Evolutionary conservation across 129 eudicot species (phyloP).

Genomic region (Logfia minima): DNA sequence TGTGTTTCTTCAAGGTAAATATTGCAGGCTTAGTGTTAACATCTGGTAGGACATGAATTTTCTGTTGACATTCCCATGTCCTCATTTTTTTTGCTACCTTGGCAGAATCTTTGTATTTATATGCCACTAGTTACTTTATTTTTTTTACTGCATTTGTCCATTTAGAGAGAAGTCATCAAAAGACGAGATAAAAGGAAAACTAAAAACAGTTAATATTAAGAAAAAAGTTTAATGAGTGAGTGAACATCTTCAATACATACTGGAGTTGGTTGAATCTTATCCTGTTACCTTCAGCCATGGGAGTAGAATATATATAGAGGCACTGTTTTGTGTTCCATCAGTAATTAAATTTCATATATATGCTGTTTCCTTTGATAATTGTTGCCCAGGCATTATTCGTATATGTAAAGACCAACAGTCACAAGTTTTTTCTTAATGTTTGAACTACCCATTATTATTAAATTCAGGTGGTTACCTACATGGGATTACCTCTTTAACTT

Average conservation of each 20-base stretch:
- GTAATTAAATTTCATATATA: not conserved
- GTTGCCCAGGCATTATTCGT: slow-evolving; percentile 1
- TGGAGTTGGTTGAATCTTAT: not conserved
- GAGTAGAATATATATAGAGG: not conserved
- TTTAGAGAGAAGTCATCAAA: not conserved
- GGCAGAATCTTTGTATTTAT: not conserved
- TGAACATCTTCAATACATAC: not conserved
- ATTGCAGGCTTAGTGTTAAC: slow-evolving; percentile 9
- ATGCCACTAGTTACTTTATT: slow-evolving; percentile 12
- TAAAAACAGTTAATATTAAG: not conserved
- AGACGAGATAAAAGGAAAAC: not conserved
- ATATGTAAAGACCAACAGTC: not conserved
- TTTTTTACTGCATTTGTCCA: slow-evolving; percentile 1
- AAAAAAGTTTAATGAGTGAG: not conserved
- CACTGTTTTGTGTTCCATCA: not conserved
- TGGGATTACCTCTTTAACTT: slow-evolving; percentile 64
- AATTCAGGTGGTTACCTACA: slow-evolving; percentile 78
- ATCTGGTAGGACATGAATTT: slow-evolving; percentile 5
- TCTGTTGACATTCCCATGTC: not conserved
- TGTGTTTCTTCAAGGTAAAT: slow-evolving; percentile 76
- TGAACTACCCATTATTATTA: slow-evolving; percentile 6
- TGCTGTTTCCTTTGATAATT: not conserved
- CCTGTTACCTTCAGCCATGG: not conserved
- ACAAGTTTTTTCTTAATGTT: not conserved
- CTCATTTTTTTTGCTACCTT: not conserved